phyloP scores from a whole-genome alignment of 148 eudicot species.

The Cornus florida region DNA sequence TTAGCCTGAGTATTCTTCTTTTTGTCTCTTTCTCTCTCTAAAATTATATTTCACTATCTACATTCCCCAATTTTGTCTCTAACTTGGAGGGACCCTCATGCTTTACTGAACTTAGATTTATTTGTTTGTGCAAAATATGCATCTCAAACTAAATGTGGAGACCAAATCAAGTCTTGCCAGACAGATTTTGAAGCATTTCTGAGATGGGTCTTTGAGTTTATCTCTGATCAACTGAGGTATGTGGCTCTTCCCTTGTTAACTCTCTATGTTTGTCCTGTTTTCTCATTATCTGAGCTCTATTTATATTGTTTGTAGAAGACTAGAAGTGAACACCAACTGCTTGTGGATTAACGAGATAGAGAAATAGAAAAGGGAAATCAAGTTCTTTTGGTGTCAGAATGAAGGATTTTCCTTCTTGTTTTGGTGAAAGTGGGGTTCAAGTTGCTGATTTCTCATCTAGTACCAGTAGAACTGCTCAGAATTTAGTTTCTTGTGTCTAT shows the following conservation, averaged over 20 bases:
- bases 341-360: constrained; percentile 35
- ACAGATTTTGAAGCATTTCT: constrained; percentile 12
- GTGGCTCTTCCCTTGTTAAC: constrained; percentile 14
- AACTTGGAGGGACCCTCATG: constrained; percentile 20
- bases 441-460: too few relatives aligned
- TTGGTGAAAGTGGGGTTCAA: too few relatives aligned
- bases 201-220: constrained; percentile 23
- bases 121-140: constrained; percentile 18
- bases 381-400: too few relatives aligned
- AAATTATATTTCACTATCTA: constrained; percentile 24
- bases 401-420: too few relatives aligned
- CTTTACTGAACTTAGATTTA: constrained; percentile 8
- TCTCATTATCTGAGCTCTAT: background rate
- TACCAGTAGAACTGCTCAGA: too few relatives aligned
- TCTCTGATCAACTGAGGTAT: constrained; percentile 25
- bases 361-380: constrained; percentile 7
- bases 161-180: constrained; percentile 6
- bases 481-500: too few relatives aligned
- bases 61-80: constrained; percentile 46
- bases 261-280: background rate
- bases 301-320: constrained; percentile 9
- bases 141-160: constrained; percentile 6
- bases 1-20: constrained; percentile 16
- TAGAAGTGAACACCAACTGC: constrained; percentile 28
- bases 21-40: constrained; percentile 32